Base-by-base conservation (phyloP, 1,284 basidiomycete species). In the Golubevia pallescens region DNA sequence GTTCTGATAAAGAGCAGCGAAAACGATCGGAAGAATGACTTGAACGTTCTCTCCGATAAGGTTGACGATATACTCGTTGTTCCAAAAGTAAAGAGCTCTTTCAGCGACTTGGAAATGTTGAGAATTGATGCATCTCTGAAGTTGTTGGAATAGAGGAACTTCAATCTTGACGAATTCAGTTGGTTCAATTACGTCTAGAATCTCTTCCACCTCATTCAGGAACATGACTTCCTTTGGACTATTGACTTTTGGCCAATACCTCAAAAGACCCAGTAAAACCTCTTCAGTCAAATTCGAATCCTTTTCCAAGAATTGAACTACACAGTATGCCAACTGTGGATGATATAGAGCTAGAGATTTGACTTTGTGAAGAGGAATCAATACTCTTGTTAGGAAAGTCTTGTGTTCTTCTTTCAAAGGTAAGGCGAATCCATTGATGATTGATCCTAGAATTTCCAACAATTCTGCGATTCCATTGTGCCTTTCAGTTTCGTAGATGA, bases 171-270 rank as follows among this genome's bases (percentile, higher is more conserved):
- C 92, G 88, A 99, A 99, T 87, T 99, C 96, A 67, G 89, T 90
- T 6, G 95, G 94, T 86, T 99, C 96, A 78, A 98, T 98, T 65
- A 99, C 97, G 86, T 99, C 97, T 69, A 99, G 88, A 19, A 99
- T 94, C 88, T 99, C 97, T 87, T 99, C 97, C 66, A 99, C 94
- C 88, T 99, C 97, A 87, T 98, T 99, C 73, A 99, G 89, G 88
- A 94, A 99, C 97, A 99, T 99, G 87, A 99, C 97, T 86, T 99
- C 97, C 87, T 99, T 99, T n/a, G 95, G 95, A 58, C 94, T 96
- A 87, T 99, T 99, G 79, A 99, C 96, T 87, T 99, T 99, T 56
- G 97, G 97, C 97, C 97, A 99, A 87, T 91, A 99, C 83, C 93
- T 93, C 84, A 99, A 89, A 20, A 99, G 88, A 19, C 97, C 97